phyloP scores from a whole-genome alignment of 139 green algal genomes.

The Pedinophyceae sp. region DNA sequence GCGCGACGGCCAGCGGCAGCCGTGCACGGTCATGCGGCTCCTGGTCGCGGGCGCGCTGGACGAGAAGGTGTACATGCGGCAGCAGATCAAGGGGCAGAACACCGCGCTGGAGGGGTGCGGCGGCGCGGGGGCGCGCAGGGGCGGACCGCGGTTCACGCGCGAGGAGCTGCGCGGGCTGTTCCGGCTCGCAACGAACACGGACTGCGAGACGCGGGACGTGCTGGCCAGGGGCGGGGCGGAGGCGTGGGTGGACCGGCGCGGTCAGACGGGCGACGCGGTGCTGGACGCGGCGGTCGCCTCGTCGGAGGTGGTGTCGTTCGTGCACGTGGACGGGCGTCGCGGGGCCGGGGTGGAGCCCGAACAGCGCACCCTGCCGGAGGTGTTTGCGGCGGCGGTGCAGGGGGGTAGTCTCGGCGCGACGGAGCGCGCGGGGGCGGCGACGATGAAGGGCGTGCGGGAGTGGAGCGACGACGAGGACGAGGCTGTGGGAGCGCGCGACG shows the following conservation, averaged over 20 bases:
- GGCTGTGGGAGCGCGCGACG: too few relatives aligned
- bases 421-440: too few relatives aligned
- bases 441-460: too few relatives aligned
- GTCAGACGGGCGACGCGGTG: too few relatives aligned
- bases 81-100: constrained; percentile 54
- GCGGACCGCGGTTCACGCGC: constrained; percentile 24
- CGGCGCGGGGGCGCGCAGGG: background rate
- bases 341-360: too few relatives aligned
- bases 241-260: background rate
- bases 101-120: constrained; percentile 11
- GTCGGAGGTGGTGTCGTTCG: too few relatives aligned
- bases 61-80: constrained; percentile 79
- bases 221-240: constrained; percentile 9
- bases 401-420: too few relatives aligned
- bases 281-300: too few relatives aligned
- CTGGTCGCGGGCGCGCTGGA: constrained; percentile 56
- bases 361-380: too few relatives aligned
- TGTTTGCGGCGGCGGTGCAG: too few relatives aligned
- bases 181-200: constrained; percentile 24
- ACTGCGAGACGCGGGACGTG: constrained; percentile 40
- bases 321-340: too few relatives aligned
- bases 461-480: too few relatives aligned
- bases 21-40: constrained; percentile 59
- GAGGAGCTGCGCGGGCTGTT: constrained; percentile 64
- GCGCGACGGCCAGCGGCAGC: constrained; percentile 61